Conservation (phyloP, 495 filamentous ascomycete species). For the Hyaloscypha variabilis region DNA sequence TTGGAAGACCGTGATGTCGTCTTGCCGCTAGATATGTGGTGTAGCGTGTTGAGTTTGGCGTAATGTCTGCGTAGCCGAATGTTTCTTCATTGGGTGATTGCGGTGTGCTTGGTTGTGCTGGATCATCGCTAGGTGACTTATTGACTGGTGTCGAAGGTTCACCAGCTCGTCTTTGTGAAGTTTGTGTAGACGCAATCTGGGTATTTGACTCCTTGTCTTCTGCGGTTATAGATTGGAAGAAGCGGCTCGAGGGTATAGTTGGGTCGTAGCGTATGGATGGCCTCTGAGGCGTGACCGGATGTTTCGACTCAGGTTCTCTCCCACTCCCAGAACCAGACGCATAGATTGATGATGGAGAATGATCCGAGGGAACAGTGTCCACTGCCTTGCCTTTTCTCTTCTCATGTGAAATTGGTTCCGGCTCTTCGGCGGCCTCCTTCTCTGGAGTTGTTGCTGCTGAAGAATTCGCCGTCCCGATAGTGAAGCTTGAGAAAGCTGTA, state of each 20-base stretch:
- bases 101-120: background rate
- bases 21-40: conserved; percentile 4
- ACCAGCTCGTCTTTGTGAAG: background rate
- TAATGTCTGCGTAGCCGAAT: conserved; percentile 5
- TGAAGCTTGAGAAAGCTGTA: background rate
- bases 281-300: background rate
- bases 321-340: background rate
- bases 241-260: background rate
- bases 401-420: background rate
- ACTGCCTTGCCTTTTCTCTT: background rate
- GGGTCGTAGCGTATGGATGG: background rate
- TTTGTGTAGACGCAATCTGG: background rate
- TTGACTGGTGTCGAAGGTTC: background rate
- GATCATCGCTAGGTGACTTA: background rate
- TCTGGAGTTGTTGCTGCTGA: background rate
- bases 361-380: background rate
- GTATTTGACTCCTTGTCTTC: background rate
- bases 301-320: background rate
- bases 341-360: background rate
- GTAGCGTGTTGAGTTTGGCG: background rate
- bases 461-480: background rate
- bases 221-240: background rate
- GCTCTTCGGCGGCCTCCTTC: background rate
- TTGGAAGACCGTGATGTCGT: background rate
- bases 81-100: background rate